Evolutionary conservation across 441 rosid species (phyloP), one percentile per base, ranked within the genome.

Genomic region (Corymbia citriodora): DNA sequence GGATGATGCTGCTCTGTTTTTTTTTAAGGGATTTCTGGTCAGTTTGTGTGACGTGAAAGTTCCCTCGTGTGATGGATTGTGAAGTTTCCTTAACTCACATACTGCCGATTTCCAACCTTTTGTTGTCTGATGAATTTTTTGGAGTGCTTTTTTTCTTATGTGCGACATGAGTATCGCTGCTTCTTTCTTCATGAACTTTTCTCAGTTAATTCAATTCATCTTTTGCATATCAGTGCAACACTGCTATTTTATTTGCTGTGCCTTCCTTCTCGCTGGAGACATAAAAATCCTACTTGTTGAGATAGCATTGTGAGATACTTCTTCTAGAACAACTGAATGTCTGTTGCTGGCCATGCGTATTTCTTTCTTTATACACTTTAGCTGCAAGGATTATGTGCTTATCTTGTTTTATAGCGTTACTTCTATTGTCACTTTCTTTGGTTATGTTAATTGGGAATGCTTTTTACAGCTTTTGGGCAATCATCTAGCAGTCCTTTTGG

Each of bases 401-500:
- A 55, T 21, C 85, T 88, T 21, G 57, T 55, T 33, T 17, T 68
- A 74, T 53, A 18, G 72, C 92, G 63, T 88, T 88, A 87, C 53
- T 72, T 59, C 50, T 27, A 87, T 50, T 89, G 59, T 36, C 57
- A 49, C 87, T 83, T 40, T 45, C 81, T 55, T 88, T 88, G 57
- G 52, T 72, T 19, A 48, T 92, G 87, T 92, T 61, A 89, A 88
- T 74, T 50, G 61, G 70, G 89, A 48, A 65, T 90, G 52, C 21
- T 5, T 90, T 88, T 59, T 29, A 90, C 97, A 98, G 99, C 97
- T 90, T 98, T 98, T 91, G 99, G 99, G 94, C 99, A 97, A 93
- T 91, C 98, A 54, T 90, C 99, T n/a, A 95, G 91, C 88, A 93
- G 96, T 92, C 97, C 97, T 8, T 98, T 97, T 92, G 98, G 96